Evolutionary conservation across 495 filamentous ascomycete species (phyloP), one percentile per base, ranked within the genome.

Genomic region (Schizothecium vesticola): DNA sequence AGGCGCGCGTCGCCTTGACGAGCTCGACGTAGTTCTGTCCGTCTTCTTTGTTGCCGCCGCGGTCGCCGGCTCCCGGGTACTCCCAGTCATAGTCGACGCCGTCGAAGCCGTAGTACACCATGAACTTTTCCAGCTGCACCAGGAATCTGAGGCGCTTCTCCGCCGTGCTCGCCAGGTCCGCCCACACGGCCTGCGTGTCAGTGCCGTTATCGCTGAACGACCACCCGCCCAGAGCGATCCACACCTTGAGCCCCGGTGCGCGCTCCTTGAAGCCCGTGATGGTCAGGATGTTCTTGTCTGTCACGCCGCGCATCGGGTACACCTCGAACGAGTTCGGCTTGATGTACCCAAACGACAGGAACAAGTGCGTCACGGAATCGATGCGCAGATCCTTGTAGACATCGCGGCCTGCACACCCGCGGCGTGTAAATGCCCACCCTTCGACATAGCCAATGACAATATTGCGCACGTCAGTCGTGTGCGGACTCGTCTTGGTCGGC

Each of bases 11-110:
- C 2, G 76, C 76, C 55, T 75, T 61, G 7, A 86, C 51, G 5
- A 87, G 69, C 3, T 33, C n/a, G 0, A 77, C 71, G 68, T 74
- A 87, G 74, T 86, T 86, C 1, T 63, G 62, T 16, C 26, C 74
- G 70, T 87, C 85, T 0, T 70, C 76, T 0, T 64, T 10, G 0
- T 69, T 69, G 4, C 85, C 85, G 5, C 80, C 77, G 5, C 85
- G 76, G 58, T 86, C 84, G 12, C 26, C 10, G 3, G 81, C 84
- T 0, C 68, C 83, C 0, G 86, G 86, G 26, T 59, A 65, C 67
- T 85, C 83, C 82, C 79, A 82, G 66, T 83, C 80, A 21, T 87
- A 66, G 67, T 88, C 86, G 2, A 86, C 79, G 2, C 86, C 86
- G 64, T 88, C 82, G 65, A 87, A 85, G 16, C 72, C 80, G 59